phyloP scores from a whole-genome alignment of 306 rosid genomes.

The Cucurbita argyrosperma region DNA sequence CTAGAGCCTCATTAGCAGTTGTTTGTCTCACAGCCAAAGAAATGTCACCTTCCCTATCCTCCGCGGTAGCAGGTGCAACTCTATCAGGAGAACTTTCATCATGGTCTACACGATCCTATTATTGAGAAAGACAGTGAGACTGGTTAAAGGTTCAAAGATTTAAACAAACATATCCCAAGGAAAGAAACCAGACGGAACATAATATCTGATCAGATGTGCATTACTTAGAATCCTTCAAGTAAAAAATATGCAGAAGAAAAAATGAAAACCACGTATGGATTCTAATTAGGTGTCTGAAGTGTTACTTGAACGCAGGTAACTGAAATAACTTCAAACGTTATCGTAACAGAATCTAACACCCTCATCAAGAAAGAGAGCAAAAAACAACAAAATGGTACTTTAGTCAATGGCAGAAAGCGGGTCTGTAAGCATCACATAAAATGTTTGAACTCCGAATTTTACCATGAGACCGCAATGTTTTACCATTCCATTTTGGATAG shows the following conservation, averaged over 20 bases:
- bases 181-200: neutral
- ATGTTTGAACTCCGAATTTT: neutral
- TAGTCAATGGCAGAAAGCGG: neutral
- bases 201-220: neutral
- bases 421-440: too few relatives aligned
- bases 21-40: slow-evolving; percentile 16
- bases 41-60: slow-evolving; percentile 22
- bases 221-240: neutral
- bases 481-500: neutral
- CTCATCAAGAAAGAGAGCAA: neutral
- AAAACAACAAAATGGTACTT: neutral
- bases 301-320: neutral
- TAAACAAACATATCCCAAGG: neutral
- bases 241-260: neutral
- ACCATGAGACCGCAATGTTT: neutral
- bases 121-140: neutral
- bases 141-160: neutral
- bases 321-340: neutral
- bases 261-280: neutral
- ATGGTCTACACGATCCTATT: slow-evolving; percentile 33
- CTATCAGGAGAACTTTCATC: slow-evolving; percentile 38
- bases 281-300: neutral
- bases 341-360: neutral
- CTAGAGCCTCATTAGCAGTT: slow-evolving; percentile 14
- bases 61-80: slow-evolving; percentile 14